phyloP scores from a whole-genome alignment of 139 green algal genomes.

The Chara braunii region DNA sequence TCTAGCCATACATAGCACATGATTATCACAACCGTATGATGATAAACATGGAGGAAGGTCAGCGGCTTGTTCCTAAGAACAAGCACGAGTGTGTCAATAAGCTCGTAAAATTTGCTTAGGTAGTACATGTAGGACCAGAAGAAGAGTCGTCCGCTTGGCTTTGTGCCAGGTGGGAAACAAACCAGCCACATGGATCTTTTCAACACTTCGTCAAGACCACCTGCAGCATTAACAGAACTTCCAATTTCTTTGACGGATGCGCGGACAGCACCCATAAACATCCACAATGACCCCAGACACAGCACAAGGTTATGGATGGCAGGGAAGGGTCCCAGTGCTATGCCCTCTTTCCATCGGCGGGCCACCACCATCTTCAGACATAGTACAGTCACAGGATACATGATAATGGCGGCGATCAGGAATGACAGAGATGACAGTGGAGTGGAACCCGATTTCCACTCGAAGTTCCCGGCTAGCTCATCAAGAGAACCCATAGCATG shows the following conservation, averaged over 20 bases:
- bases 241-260: neutral
- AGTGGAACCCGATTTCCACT: too few species aligned
- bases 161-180: slow-evolving; percentile 19
- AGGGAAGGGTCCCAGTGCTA: slow-evolving; percentile 1
- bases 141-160: slow-evolving; percentile 31
- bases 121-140: slow-evolving; percentile 54
- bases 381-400: too few species aligned
- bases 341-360: neutral
- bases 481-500: too few species aligned
- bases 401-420: too few species aligned
- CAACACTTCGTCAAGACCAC: neutral
- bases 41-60: slow-evolving; percentile 46
- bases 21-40: slow-evolving; percentile 41
- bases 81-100: slow-evolving; percentile 51
- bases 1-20: slow-evolving; percentile 53
- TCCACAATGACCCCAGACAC: slow-evolving; percentile 26
- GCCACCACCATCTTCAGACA: too few species aligned
- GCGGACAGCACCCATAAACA: slow-evolving; percentile 32
- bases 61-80: slow-evolving; percentile 47
- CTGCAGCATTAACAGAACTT: neutral
- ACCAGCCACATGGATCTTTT: slow-evolving; percentile 37
- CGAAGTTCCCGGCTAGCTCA: too few species aligned
- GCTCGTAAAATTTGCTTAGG: slow-evolving; percentile 52
- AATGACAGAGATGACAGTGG: too few species aligned
- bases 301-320: slow-evolving; percentile 41